These are phyloP conservation scores for Achaetomiella virescens DNA, from an alignment of 495 filamentous ascomycete species.

Conservation along the genomic window DNA sequence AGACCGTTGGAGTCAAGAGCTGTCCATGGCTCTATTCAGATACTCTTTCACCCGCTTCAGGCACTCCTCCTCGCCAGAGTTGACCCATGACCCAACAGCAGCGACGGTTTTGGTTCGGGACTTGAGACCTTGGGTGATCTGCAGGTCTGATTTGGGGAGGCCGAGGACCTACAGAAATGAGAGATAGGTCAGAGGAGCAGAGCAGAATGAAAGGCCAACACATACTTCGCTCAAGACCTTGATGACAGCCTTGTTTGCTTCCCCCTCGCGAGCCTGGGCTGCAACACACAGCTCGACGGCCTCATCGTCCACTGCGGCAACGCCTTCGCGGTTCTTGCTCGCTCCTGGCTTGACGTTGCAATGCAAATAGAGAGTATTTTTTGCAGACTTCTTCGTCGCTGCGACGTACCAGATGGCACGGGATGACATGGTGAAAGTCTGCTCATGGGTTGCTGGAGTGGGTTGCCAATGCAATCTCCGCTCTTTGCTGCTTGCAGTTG, in stretches of 20 bases:
- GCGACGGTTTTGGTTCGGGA: conserved; percentile 53
- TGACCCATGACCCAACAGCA: conserved; percentile 18
- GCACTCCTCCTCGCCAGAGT: conserved; percentile 24
- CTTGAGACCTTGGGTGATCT: conserved; percentile 57
- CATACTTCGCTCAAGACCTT: conserved; percentile 57
- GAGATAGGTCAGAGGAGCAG: not conserved
- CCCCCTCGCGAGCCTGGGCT: conserved; percentile 57
- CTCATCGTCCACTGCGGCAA: conserved; percentile 47
- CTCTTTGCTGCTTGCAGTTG: too few species aligned
- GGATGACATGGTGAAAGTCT: conserved; percentile 4
- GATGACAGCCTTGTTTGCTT: conserved; percentile 61
- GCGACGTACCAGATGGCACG: conserved; percentile 27
- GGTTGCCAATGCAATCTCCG: too few species aligned
- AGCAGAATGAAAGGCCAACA: not conserved
- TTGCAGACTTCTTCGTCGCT: conserved; percentile 31
- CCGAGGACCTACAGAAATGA: conserved; percentile 31
- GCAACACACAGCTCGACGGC: conserved; percentile 56
- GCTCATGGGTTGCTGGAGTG: too few species aligned
- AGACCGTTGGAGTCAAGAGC: too few species aligned
- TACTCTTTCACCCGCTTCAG: conserved; percentile 18
- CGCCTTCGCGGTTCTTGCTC: conserved; percentile 53
- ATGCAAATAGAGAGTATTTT: conserved; percentile 40
- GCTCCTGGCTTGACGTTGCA: conserved; percentile 63
- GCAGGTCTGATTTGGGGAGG: conserved; percentile 57
- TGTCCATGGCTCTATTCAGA: conserved; percentile 16